These are phyloP conservation scores for Cicer yamashitae DNA, from an alignment of 306 rosid genomes.

Conservation along the genomic window DNA sequence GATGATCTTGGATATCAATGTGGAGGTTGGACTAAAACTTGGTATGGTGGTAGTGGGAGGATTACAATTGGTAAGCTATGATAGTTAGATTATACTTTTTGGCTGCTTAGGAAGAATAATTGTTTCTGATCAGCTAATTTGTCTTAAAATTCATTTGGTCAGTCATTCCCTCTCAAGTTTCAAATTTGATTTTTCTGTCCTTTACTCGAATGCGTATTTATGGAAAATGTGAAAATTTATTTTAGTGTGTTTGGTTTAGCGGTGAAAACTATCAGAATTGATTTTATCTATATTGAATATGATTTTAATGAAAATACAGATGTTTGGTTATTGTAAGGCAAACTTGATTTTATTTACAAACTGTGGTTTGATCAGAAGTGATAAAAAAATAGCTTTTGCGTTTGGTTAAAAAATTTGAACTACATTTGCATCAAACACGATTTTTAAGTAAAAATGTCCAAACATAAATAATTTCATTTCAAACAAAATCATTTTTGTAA, in stretches of 20 bases:
- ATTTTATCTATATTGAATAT: neutral
- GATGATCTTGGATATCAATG: slow-evolving; percentile 90
- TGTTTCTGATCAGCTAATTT: neutral
- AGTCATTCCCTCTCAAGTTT: slow-evolving; percentile 4
- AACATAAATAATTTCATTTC: too few relatives aligned
- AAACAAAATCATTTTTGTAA: neutral
- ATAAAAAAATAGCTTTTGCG: neutral
- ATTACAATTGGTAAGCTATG: slow-evolving; percentile 67
- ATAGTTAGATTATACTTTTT: neutral
- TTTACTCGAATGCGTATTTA: neutral
- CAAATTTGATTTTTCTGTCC: neutral
- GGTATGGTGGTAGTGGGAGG: slow-evolving; percentile 70
- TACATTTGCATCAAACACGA: neutral
- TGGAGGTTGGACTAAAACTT: slow-evolving; percentile 86
- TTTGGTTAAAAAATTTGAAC: neutral
- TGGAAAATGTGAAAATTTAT: slow-evolving; percentile 9
- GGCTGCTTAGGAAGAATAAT: too few relatives aligned
- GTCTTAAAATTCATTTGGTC: slow-evolving; percentile 30
- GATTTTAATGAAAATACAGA: neutral
- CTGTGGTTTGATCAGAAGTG: neutral
- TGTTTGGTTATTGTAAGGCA: too few relatives aligned
- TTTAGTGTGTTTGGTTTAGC: neutral
- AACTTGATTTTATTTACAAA: too few relatives aligned
- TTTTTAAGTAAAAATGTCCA: neutral
- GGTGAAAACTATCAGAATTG: neutral